Percentiles rank a stretch among this genome's conserved stretches.
Evolutionary conservation across 345 rosid species (phyloP).

Genomic region (Heritiera fomes): DNA sequence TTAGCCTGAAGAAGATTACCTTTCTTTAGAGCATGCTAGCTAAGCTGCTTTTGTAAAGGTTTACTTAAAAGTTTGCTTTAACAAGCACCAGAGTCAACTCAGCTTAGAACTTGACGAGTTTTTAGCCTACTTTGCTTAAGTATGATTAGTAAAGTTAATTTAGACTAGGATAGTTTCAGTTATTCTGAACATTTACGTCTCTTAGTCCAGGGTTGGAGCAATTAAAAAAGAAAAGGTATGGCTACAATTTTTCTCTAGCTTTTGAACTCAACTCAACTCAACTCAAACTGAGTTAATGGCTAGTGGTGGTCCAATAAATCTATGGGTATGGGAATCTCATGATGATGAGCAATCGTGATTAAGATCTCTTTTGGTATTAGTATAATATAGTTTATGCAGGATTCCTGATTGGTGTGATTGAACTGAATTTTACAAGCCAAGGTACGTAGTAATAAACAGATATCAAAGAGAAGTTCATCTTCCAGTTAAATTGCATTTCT

Average conservation of each 20-base stretch:
- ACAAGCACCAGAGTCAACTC: not conserved
- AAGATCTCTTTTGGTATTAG: conserved; percentile 27
- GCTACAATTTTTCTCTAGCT: not conserved
- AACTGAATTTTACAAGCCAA: conserved; percentile 21
- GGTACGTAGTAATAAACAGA: conserved; percentile 18
- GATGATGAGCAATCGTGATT: conserved; percentile 33
- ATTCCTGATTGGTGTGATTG: conserved; percentile 36
- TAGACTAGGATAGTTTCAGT: too few species aligned
- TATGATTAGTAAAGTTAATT: not conserved
- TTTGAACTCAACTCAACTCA: not conserved
- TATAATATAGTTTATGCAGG: conserved; percentile 17
- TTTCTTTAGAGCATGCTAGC: not conserved
- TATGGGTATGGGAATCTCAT: conserved; percentile 42
- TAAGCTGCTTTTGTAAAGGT: not conserved
- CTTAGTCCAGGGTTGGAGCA: too few species aligned
- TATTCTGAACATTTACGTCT: too few species aligned
- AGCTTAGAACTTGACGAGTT: not conserved
- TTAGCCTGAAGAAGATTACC: conserved; percentile 8
- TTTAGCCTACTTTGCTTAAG: not conserved
- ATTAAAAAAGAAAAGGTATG: not conserved
- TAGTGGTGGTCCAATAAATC: conserved; percentile 37
- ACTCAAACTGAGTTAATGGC: not conserved
- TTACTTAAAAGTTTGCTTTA: not conserved
- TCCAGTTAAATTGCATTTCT: not conserved
- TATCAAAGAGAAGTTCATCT: not conserved